Evolutionary conservation across 2,329 filamentous ascomycete species (phyloP).

Genomic region (Pseudogymnoascus sp.): DNA sequence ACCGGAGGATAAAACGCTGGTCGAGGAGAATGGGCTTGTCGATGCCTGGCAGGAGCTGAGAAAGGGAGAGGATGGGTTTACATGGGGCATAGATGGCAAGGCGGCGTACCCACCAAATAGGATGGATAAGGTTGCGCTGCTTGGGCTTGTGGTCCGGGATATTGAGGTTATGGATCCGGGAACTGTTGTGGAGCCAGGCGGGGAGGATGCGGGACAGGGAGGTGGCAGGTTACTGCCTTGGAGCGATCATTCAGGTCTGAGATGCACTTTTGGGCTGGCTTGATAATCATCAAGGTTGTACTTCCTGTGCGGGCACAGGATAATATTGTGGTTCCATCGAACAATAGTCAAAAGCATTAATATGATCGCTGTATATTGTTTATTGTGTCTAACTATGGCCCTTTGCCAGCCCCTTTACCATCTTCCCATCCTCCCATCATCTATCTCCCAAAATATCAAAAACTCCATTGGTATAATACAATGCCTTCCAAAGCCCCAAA

Average conservation of each 20-base stretch:
- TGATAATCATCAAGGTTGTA: not conserved
- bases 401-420: not conserved
- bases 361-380: not conserved
- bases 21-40: slow-evolving; percentile 27
- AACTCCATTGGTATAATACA: not conserved
- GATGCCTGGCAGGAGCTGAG: slow-evolving; percentile 31
- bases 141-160: slow-evolving; percentile 22
- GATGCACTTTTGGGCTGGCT: slow-evolving; percentile 10
- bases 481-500: not conserved
- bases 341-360: not conserved
- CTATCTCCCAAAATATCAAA: not conserved
- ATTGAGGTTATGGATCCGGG: slow-evolving; percentile 21
- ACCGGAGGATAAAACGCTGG: slow-evolving; percentile 28
- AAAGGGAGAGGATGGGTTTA: slow-evolving; percentile 28
- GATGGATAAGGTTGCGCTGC: slow-evolving; percentile 32
- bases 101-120: slow-evolving; percentile 28
- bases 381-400: not conserved
- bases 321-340: not conserved
- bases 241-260: slow-evolving; percentile 14
- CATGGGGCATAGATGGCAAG: slow-evolving; percentile 32
- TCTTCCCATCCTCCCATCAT: not conserved
- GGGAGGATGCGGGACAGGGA: not conserved
- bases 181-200: not conserved
- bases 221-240: slow-evolving; percentile 4
- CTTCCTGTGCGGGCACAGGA: not conserved